phyloP scores from a whole-genome alignment of 225 moss, liverwort and hornwort genomes.

The Polytrichum formosum region DNA sequence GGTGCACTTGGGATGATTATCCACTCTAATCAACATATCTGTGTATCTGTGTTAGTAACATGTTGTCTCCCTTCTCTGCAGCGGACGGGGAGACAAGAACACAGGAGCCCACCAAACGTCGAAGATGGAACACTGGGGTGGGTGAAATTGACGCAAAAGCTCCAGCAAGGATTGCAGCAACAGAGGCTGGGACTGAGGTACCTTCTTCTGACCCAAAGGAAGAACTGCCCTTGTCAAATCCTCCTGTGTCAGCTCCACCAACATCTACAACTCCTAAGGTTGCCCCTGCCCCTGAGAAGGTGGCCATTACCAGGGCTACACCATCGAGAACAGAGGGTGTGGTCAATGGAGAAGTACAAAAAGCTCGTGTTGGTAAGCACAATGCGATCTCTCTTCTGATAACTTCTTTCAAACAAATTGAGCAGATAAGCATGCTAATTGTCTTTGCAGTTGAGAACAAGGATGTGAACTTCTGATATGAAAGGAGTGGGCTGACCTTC shows the following conservation, averaged over 20 bases:
- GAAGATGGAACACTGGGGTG: slow-evolving; percentile 89
- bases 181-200: slow-evolving; percentile 43
- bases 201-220: slow-evolving; percentile 50
- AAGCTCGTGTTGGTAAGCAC: slow-evolving; percentile 71
- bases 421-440: too few species aligned
- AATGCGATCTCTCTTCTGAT: background rate
- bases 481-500: too few species aligned
- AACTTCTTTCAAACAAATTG: too few species aligned
- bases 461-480: too few species aligned
- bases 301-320: slow-evolving; percentile 61
- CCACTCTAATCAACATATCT: background rate
- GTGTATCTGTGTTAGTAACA: background rate
- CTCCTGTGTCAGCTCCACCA: slow-evolving; percentile 41
- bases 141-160: slow-evolving; percentile 47
- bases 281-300: slow-evolving; percentile 46
- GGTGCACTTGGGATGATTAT: too few species aligned
- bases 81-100: slow-evolving; percentile 58
- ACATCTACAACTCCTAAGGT: slow-evolving; percentile 56
- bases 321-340: slow-evolving; percentile 54
- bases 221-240: slow-evolving; percentile 21
- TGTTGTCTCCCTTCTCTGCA: slow-evolving; percentile 8
- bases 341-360: slow-evolving; percentile 77
- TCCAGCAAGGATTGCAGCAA: slow-evolving; percentile 13
- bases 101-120: slow-evolving; percentile 87
- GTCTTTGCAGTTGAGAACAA: too few species aligned